Base-by-base conservation (phyloP, 306 rosid genomes). In the Quercus variabilis region DNA sequence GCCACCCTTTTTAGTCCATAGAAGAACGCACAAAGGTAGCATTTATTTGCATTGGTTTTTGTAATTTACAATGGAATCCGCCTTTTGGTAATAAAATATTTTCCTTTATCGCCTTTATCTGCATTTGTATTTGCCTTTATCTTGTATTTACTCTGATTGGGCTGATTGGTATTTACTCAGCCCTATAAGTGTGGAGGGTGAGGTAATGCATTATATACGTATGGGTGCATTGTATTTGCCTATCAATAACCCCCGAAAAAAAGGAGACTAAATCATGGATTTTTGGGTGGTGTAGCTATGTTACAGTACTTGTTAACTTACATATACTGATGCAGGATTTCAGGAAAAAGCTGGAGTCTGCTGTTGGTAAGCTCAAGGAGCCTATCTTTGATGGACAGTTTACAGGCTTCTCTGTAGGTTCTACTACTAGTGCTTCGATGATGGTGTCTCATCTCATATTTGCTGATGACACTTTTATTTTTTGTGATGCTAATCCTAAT, bases 331-430 rank as follows among this genome's bases (percentile, higher is more conserved):
- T 85, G 84, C 91, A 95, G 98, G 77, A 80, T 71, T 85, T 77
- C 77, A 86, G 92, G 88, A 87, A 86, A 84, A 86, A 74, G 75
- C 91, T 90, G 84, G 94, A 86, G 88, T 13, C 17, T 49, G 17
- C 54, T 49, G 54, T 49, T 49, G 83, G 76, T 68, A 90, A 88
- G 89, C 94, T 90, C 49, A 95, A 91, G 87, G 97, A 90, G 83
- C 98, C 96, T 55, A 23, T 87, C 70, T 55, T 91, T 64, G 92
- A 86, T 69, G 94, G 41, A 35, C 8, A 35, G 41, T 35, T 35
- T 35, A 35, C 2, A 0, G 41, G 41, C 41, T 35, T 35, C 8
- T 35, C 8, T 35, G 7, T 35, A 35, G 41, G 41, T 35, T 35
- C 2, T 35, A 35, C 41, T 35, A 5, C 41, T 35, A 35, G 41